Evolutionary conservation across 1,284 basidiomycete genomes (phyloP), one percentile per base, ranked within the genome.

Genomic region (Irpex sp.): DNA sequence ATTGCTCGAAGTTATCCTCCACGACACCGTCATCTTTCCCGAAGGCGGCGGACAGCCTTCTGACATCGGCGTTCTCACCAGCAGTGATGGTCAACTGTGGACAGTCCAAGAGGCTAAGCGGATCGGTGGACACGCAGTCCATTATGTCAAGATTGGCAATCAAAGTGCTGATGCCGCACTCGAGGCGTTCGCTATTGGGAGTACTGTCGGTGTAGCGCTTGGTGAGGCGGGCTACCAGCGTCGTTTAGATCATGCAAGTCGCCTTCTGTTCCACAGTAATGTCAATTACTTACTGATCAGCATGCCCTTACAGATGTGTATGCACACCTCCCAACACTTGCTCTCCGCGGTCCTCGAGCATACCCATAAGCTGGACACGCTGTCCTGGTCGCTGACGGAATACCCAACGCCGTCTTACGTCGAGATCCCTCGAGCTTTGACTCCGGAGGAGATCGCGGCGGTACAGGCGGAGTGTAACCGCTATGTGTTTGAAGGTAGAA

Each of bases 41-140:
- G 94, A 95, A 76, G 92, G 93, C 11, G 94, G 94, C 13, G 93
- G 92, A 2, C 94, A 96, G 69, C 91, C 92, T 0, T 88, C 87
- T 4, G 94, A 95, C 70, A 87, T 86, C 21, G 94, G 93, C 0
- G 61, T 79, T 7, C 77, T 95, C 19, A 80, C 79, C 0, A 75
- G 74, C 11, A 69, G 71, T 0, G 75, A 83, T 61, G 77, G 79
- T 11, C 74, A 71, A 4, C 66, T 75, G 4, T 90, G 88, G 82
- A 77, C 83, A 13, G 86, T 95, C n/a, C 75, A 88, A 9, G 86
- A 91, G 67, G 86, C 86, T 47, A 84, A 90, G 66, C 78, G 94
- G 57, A 81, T 84, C 55, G 90, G 90, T 7, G 86, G 91, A 9
- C 84, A 89, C 68, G 90, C 92, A 1, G 83, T 95, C 13, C 94